Base-by-base conservation (phyloP, 495 filamentous ascomycete genomes). In the Jackrogersella multiformis region DNA sequence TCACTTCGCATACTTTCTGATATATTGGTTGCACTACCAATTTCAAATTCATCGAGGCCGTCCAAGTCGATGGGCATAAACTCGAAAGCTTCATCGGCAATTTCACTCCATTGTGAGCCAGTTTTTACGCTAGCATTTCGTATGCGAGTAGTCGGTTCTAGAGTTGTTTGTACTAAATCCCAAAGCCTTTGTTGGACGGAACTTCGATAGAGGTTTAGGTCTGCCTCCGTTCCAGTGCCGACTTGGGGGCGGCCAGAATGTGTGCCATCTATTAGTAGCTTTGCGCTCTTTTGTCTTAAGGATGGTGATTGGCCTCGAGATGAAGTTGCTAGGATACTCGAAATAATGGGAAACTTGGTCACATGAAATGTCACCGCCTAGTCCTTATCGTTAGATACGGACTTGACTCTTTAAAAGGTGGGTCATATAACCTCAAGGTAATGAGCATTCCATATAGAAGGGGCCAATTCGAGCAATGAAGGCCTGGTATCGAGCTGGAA, bases 381-480 rank as follows among this genome's bases (percentile, higher is more conserved):
- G 34, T 28, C 51, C 9, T 55, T 16, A 32, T 42, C 16, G 26
- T 75, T n/a, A 66, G 67, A 68, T 64, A 57, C 42, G 45, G 21
- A 60, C 58, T 56, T 66, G 68, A 18, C 46, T 15, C 15, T 35
- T n/a, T 5, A 4, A 18, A 28, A 8, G 18, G 8, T 6, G 5
- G 8, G 51, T n/a, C 10, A 34, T 12, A 18, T 62, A 63, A 75
- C 80, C 72, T 77, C 71, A 2, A 80, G 72, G 60, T 82, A 81
- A 4, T 61, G 73, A 24, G 76, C 70, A 51, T 82, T 79, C 79
- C 79, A 82, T 4, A 81, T 77, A 48, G 76, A 72, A 18, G 80
- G 80, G 5, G 80, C 80, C 39, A 82, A 64, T 5, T 79, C 76
- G 1, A 81, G 73, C n/a, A 82, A 48, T 4, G 79, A 71, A 2